These are phyloP conservation scores for Nakazawaea molendinolei DNA, from an alignment of 805 yeast species.

Conservation along the genomic window DNA sequence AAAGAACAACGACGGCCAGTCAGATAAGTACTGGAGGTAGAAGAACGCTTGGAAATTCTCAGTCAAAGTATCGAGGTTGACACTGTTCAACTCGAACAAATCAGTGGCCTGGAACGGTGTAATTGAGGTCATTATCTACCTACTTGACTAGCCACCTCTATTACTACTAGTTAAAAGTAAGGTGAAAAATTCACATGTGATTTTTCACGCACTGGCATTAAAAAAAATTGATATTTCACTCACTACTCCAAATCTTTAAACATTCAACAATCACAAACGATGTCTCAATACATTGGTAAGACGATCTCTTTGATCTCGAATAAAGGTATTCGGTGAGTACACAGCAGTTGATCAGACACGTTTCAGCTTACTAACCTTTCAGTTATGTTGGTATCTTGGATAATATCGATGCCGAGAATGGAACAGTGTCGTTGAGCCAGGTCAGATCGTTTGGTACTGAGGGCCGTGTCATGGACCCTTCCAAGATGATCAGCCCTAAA, in stretches of 20 bases:
- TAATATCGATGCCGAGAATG: constrained; percentile 81
- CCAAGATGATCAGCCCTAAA: constrained; percentile 61
- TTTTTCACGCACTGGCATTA: no score
- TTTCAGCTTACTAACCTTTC: constrained; percentile 17
- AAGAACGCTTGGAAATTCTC: constrained; percentile 85
- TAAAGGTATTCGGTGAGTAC: constrained; percentile 55
- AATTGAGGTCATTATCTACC: constrained; percentile 75
- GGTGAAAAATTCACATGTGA: no score
- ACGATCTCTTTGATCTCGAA: constrained; percentile 75
- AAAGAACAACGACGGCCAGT: constrained; percentile 89
- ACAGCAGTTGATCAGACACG: constrained; percentile 16
- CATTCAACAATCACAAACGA: constrained; percentile 20
- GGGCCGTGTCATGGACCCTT: constrained; percentile 70
- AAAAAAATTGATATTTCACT: no score
- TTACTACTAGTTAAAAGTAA: no score
- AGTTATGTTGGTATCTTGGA: constrained; percentile 88
- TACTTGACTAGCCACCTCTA: no score
- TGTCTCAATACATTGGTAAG: constrained; percentile 93
- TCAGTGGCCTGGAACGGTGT: constrained; percentile 87
- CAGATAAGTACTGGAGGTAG: constrained; percentile 72
- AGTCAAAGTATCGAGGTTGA: constrained; percentile 84
- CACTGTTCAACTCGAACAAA: constrained; percentile 60
- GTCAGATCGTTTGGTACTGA: constrained; percentile 90
- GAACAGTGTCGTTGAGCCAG: constrained; percentile 76
- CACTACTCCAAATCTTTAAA: neutral